Evolutionary conservation across 345 rosid genomes (phyloP).

Genomic region (Cardamine occulta): DNA sequence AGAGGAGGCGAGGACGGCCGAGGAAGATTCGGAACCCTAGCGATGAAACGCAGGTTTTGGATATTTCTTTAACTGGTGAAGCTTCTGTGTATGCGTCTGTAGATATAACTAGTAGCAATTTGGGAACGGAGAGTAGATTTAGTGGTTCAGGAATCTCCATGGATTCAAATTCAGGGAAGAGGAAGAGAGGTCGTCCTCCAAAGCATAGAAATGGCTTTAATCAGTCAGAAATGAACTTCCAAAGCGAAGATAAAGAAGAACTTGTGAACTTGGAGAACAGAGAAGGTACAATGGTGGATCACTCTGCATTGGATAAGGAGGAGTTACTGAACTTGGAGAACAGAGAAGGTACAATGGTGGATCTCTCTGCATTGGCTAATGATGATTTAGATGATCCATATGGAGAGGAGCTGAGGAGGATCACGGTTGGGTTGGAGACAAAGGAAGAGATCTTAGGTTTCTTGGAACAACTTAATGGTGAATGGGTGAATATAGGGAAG

Average conservation of each 20-base stretch:
- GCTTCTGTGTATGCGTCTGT: conserved; percentile 9
- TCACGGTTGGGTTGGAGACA: conserved; percentile 54
- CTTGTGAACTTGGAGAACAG: conserved; percentile 31
- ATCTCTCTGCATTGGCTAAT: conserved; percentile 42
- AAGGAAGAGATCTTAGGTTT: conserved; percentile 56
- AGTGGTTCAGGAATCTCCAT: conserved; percentile 18
- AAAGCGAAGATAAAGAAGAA: conserved; percentile 19
- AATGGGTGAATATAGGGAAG: conserved; percentile 68
- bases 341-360: conserved; percentile 48
- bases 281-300: conserved; percentile 46
- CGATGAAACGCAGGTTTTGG: conserved; percentile 26
- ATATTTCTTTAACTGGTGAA: background rate
- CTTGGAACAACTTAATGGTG: conserved; percentile 60
- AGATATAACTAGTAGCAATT: conserved; percentile 18
- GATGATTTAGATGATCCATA: conserved; percentile 47
- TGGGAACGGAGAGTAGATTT: conserved; percentile 14
- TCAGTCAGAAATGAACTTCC: background rate
- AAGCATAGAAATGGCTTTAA: conserved; percentile 37
- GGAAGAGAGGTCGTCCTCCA: conserved; percentile 75
- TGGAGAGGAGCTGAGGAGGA: conserved; percentile 62
- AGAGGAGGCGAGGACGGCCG: conserved; percentile 73
- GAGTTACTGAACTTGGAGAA: conserved; percentile 34
- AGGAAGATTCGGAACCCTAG: conserved; percentile 46
- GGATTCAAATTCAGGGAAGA: conserved; percentile 42
- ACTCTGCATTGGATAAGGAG: background rate